phyloP scores from a whole-genome alignment of 2,329 filamentous ascomycete species.

The Camptophora hylomeconis region DNA sequence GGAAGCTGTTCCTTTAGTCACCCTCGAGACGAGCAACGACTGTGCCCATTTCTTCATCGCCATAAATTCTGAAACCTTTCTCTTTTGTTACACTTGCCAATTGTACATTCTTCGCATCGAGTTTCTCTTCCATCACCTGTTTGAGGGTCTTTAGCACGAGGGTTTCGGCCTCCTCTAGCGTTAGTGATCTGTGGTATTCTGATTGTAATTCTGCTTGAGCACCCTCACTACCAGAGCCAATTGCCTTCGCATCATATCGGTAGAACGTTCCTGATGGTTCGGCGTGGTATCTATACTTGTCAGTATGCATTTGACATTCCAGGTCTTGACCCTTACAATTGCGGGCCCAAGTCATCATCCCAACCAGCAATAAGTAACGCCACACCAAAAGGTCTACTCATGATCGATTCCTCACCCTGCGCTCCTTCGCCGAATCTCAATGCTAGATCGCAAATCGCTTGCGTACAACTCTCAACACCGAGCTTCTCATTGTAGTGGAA shows the following conservation, averaged over 20 bases:
- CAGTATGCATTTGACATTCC: constrained; percentile 1
- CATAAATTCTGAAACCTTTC: constrained; percentile 96
- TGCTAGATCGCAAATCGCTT: constrained; percentile 95
- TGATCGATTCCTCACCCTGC: constrained; percentile 95
- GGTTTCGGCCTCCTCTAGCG: constrained; percentile 83
- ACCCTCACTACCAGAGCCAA: constrained; percentile 91
- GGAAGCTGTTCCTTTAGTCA: constrained; percentile 20
- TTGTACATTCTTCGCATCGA: constrained; percentile 97
- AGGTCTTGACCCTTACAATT: constrained; percentile 47
- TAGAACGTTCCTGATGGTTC: constrained; percentile 98
- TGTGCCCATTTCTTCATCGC: constrained; percentile 88
- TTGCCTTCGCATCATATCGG: constrained; percentile 97
- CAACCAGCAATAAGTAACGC: constrained; percentile 92
- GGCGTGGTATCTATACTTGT: constrained; percentile 61
- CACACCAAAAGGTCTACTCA: constrained; percentile 94
- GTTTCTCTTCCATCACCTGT: constrained; percentile 99
- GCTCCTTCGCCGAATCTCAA: constrained; percentile 94
- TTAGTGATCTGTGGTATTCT: constrained; percentile 96
- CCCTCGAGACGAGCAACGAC: constrained; percentile 61
- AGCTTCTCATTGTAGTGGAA: constrained; percentile 97
- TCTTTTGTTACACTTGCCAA: constrained; percentile 95
- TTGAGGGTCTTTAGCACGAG: constrained; percentile 95
- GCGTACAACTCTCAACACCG: constrained; percentile 92
- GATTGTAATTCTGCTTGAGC: constrained; percentile 97
- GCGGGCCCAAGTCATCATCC: constrained; percentile 81